Evolutionary conservation across 352 stramenopile species (phyloP), one percentile per base, ranked within the genome.

Genomic region (Peronospora destructor): DNA sequence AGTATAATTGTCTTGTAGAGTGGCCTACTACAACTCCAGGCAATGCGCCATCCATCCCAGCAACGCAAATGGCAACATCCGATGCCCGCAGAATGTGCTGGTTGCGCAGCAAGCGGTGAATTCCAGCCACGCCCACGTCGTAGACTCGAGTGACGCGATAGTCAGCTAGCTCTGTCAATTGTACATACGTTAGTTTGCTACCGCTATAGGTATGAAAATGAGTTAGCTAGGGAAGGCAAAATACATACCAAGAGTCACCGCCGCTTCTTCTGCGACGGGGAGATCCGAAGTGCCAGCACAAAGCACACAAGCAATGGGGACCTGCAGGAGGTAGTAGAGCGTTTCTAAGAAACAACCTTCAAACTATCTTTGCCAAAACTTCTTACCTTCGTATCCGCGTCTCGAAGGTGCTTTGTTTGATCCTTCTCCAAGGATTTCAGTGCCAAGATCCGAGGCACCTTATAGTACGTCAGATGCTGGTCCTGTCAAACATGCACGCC

Each of bases 11-110:
- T 26, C 23, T 4, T 26, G 23, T 26, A 36, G 7, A 16, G 5
- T 21, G 5, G 68, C 88, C 69, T 47, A 96, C 95, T 41, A 98
- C 91, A n/a, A 99, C 95, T 43, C 89, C 95, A 4, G 95, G 96
- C 12, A 99, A 73, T 17, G 95, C 96, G 14, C 96, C 96, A 59
- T 99, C 96, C 95, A 98, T 98, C 8, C 96, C 95, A 45, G 96
- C 96, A 17, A 96, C 85, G 57, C 90, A 97, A 46, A 99, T 96
- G 43, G 95, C 94, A 6, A 98, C 85, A 56, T 96, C 89, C 6
- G 76, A 84, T 28, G 76, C 77, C 13, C 85, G 83, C 28, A 98
- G 45, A 17, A 91, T 71, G 52, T 87, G 76, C 61, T 87, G 80
- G 44, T 94, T 90, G 21, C 73, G 73, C 23, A 98, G 64, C 19